A percentile compares a stretch with the other conserved stretches of the same genome.
These are phyloP conservation scores for Leptographium galeiforme DNA, from an alignment of 2,329 filamentous ascomycete species.

Conservation along the genomic window DNA sequence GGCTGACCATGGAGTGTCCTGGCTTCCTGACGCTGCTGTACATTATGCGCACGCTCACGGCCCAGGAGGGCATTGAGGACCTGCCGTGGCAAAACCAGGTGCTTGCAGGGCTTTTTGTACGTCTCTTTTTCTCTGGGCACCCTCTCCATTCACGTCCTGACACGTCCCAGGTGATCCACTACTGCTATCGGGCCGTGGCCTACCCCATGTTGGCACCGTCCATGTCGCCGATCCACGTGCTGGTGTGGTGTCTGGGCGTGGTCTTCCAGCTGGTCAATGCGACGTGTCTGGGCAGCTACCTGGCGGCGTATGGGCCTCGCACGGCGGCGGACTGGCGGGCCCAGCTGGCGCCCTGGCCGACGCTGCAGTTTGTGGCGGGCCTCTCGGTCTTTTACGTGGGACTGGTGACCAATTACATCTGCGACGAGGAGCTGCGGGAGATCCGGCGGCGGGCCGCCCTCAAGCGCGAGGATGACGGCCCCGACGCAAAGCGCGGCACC, in stretches of 20 bases:
- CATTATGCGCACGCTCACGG: conserved; percentile 56
- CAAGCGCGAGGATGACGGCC: background rate
- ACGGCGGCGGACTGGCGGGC: conserved; percentile 37
- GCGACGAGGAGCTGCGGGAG: conserved; percentile 81
- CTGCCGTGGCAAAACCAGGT: conserved; percentile 69
- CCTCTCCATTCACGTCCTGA: background rate
- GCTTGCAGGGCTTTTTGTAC: conserved; percentile 53
- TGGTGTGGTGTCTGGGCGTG: conserved; percentile 51
- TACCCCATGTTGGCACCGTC: conserved; percentile 74
- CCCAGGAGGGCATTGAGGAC: conserved; percentile 38
- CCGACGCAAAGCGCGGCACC: background rate
- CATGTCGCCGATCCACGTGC: conserved; percentile 76
- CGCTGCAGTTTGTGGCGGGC: conserved; percentile 44
- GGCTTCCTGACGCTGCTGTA: conserved; percentile 70
- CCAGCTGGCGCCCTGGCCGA: conserved; percentile 22
- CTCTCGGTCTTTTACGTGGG: conserved; percentile 64
- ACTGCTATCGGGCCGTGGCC: conserved; percentile 76
- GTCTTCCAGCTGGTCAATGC: conserved; percentile 74
- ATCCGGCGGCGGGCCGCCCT: conserved; percentile 51
- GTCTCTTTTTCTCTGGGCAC: conserved; percentile 15
- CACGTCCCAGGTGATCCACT: conserved; percentile 56
- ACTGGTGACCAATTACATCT: conserved; percentile 68
- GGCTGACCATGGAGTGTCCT: conserved; percentile 77
- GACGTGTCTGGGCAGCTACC: conserved; percentile 63
- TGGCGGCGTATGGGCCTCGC: conserved; percentile 69